Evolutionary conservation across 352 stramenopile species (phyloP), one percentile per base, ranked within the genome.

Genomic region (Aphanomyces stellatus): DNA sequence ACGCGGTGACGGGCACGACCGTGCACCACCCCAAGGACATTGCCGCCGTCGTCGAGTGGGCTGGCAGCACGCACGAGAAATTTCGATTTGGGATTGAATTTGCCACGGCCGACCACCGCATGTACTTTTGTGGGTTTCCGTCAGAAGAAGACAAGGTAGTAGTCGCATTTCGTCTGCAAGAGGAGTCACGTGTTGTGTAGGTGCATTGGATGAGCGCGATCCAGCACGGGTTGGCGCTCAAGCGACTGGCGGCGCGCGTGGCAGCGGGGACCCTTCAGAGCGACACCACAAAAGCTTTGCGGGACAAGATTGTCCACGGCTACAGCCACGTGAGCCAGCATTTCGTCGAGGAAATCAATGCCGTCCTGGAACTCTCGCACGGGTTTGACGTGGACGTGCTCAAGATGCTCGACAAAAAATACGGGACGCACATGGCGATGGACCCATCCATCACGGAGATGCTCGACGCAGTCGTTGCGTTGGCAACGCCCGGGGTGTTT

Each of bases 121-220:
- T 77, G 2, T 93, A 89, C 70, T 93, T 93, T 56, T 88, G 79
- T 62, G 78, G 80, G 4, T 81, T 82, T 4, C 79, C 71, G 5
- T 78, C 59, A 0, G 71, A 73, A 0, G 76, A 81, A 4, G 79
- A 90, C 2, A 90, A 90, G 48, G 63, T 68, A 1, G 13, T 43
- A 17, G 37, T 43, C 37, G 37, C 17, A 43, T 17, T 8, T 43
- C 8, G 8, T 8, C 8, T 17, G 37, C 37, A 43, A n/a, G n/a
- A n/a, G n/a, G n/a, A n/a, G n/a, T n/a, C n/a, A n/a, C n/a, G n/a
- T n/a, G n/a, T n/a, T 51, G 7, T 3, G 25, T 57, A 57, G 49
- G n/a, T 67, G 25, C 69, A 81, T 28, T 93, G 84, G 84, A 72
- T 87, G 41, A 72, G 77, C 1, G 81, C 79, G 4, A 81, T 93